Conservation (phyloP, 1,139 yeast species). For the Saccharomyces hybrid region DNA sequence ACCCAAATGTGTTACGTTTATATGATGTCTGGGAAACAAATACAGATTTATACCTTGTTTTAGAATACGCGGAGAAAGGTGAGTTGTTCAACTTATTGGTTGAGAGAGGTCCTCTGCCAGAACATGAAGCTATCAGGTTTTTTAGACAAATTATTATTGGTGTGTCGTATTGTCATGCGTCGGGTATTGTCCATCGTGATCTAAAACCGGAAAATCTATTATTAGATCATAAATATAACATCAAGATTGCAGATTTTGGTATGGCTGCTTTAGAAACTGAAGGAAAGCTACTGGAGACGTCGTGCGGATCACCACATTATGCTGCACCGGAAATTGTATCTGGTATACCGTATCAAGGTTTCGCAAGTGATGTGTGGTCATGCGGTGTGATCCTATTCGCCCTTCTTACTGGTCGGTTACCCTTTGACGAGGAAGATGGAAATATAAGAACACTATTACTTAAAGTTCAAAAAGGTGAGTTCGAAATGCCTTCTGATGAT, state of each 20-base stretch:
- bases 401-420: constrained; percentile 85
- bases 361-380: constrained; percentile 97
- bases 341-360: constrained; percentile 90
- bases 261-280: constrained; percentile 98
- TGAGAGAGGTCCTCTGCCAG: constrained; percentile 81
- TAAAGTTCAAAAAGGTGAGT: constrained; percentile 88
- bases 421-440: constrained; percentile 81
- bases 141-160: constrained; percentile 91
- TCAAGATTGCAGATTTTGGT: constrained; percentile 97
- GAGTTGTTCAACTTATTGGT: constrained; percentile 89
- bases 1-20: constrained; percentile 89
- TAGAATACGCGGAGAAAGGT: constrained; percentile 97
- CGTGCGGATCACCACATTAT: constrained; percentile 98
- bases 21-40: constrained; percentile 99
- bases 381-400: constrained; percentile 96
- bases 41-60: constrained; percentile 79
- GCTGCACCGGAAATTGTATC: constrained; percentile 98
- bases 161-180: constrained; percentile 85
- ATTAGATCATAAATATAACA: constrained; percentile 77
- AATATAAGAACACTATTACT: constrained; percentile 76
- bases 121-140: constrained; percentile 80
- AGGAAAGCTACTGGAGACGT: constrained; percentile 79
- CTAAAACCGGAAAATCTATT: constrained; percentile 90
- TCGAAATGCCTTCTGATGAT: constrained; percentile 69
- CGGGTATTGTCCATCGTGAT: constrained; percentile 93